Conservation (phyloP, 2,329 filamentous ascomycete genomes). For the Parafenestella ontariensis region DNA sequence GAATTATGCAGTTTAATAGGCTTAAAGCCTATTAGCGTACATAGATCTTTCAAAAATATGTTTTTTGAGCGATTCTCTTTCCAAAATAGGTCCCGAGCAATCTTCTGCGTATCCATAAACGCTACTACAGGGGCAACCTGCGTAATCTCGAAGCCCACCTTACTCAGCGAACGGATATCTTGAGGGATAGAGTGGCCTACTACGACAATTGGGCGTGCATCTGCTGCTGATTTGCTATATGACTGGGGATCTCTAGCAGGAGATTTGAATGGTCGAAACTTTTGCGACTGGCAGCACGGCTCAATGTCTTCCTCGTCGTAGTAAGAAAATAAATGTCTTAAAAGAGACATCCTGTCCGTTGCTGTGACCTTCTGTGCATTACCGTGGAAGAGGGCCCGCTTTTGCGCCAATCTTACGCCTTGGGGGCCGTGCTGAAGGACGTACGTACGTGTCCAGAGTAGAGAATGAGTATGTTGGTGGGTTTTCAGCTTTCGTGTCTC, state of each 20-base stretch:
- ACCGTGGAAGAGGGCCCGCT: slow-evolving; percentile 9
- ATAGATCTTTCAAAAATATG: slow-evolving; percentile 11
- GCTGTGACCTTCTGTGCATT: slow-evolving; percentile 5
- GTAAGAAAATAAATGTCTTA: slow-evolving; percentile 11
- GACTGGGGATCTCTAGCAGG: too few relatives aligned
- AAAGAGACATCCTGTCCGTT: slow-evolving; percentile 4
- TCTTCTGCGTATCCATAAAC: slow-evolving; percentile 12
- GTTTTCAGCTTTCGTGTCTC: not conserved
- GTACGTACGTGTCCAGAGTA: slow-evolving; percentile 11
- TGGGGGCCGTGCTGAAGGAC: slow-evolving; percentile 8
- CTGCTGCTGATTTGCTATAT: not conserved
- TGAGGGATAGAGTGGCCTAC: slow-evolving; percentile 3
- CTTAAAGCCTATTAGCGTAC: slow-evolving; percentile 7
- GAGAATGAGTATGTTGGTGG: slow-evolving; percentile 1
- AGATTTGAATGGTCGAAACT: slow-evolving; percentile 6
- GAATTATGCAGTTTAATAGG: slow-evolving; percentile 7
- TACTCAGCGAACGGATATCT: slow-evolving; percentile 2
- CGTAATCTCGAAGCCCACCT: slow-evolving; percentile 4
- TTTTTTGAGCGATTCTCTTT: slow-evolving; percentile 8
- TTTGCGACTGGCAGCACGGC: slow-evolving; percentile 10
- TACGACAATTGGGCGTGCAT: slow-evolving; percentile 4
- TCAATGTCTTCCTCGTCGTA: slow-evolving; percentile 3
- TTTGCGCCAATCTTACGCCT: slow-evolving; percentile 5
- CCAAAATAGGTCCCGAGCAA: slow-evolving; percentile 12
- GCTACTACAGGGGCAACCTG: slow-evolving; percentile 6